A percentile compares a stretch with the other conserved stretches of the same genome.
These are phyloP conservation scores for Yamagishiella unicocca DNA, from an alignment of 139 green algal species.

Conservation along the genomic window DNA sequence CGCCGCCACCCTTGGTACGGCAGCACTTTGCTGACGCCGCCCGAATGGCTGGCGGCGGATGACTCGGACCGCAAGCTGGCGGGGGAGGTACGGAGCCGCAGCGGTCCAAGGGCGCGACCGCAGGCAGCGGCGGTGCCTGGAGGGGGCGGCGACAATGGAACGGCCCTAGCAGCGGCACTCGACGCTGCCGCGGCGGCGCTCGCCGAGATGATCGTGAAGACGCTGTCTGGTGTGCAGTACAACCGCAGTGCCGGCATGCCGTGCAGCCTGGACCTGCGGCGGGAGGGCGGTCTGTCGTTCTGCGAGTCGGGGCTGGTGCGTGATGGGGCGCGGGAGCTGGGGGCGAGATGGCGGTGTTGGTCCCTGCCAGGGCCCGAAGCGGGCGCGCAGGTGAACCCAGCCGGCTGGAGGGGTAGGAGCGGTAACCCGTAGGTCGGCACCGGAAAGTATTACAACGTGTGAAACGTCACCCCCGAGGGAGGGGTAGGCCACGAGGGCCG, in stretches of 20 bases:
- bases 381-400: no score
- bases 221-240: slow-evolving; percentile 6
- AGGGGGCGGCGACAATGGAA: not conserved
- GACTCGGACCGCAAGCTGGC: not conserved
- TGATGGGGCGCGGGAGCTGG: not conserved
- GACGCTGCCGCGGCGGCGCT: not conserved
- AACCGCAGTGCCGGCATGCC: not conserved
- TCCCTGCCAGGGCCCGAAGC: no score
- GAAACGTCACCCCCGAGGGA: no score
- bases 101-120: no score
- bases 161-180: not conserved
- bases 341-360: not conserved
- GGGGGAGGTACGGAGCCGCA: not conserved
- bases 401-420: no score
- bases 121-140: not conserved
- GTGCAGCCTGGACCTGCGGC: slow-evolving; percentile 36
- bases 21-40: slow-evolving; percentile 32
- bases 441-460: no score
- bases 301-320: slow-evolving; percentile 27
- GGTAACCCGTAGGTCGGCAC: no score
- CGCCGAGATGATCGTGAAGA: not conserved
- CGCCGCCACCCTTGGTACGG: slow-evolving; percentile 43
- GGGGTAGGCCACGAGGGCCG: no score
- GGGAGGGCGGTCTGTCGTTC: slow-evolving; percentile 30
- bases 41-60: slow-evolving; percentile 30